Base-by-base conservation (phyloP, 1,139 yeast species). In the Sugiyamaella japonica region DNA sequence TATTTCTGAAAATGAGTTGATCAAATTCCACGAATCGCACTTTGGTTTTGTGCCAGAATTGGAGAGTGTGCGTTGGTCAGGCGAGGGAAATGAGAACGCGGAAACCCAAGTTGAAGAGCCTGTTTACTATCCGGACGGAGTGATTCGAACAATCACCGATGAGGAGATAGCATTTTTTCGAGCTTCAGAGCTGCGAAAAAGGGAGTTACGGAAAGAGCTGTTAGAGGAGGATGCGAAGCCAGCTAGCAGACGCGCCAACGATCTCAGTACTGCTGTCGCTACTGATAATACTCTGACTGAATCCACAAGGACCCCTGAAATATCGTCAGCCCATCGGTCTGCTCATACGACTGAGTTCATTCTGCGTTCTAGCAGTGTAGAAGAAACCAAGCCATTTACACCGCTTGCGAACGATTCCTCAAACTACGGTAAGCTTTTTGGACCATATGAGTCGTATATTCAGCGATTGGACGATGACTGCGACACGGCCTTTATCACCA, bases 91-190 rank as follows among this genome's bases (percentile, higher is more conserved):
- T 16, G 44, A 25, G 9, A 6, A 29, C 28, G 38, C 4, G 8
- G 23, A 7, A 12, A 15, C 20, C 9, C 17, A 34, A 45, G 29
- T 17, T 10, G 25, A 20, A 20, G 34, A 29, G 34, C 34, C 34
- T 9, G 41, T 28, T 9, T 48, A 48, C 15, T 63, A 65, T 28
- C 52, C 63, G 5, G 69, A 65, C 49, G 68, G 68, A 8, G 56
- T 58, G 3, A 46, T 50, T 20, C 59, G 68, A 8, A 62, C 67
- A 1, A 55, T 66, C 28, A 64, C 66, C 0, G 68, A 65, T 37
- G 64, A 65, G 20, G 63, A 66, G 50, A 60, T 66, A 20, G 63
- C 55, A 9, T 63, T 59, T 53, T 64, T 66, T 32, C 58, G 66
- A 6, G 57, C 56, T 7, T 61, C 65, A 7, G 68, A 65, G 37